Evolutionary conservation across 2,329 filamentous ascomycete genomes (phyloP).

Genomic region (Fusarium sp.): DNA sequence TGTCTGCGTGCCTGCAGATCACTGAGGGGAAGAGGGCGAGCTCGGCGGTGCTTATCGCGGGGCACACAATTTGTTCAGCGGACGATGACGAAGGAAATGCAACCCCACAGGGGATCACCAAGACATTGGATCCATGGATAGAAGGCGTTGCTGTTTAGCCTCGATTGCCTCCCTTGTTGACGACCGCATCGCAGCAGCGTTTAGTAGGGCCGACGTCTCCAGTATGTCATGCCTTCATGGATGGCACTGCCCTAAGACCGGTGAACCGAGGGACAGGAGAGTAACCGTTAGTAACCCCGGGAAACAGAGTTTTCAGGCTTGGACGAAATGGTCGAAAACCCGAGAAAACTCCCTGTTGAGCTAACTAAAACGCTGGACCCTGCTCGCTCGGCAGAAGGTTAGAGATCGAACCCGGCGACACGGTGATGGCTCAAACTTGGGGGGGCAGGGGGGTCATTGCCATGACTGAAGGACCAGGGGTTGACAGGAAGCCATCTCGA

Average conservation of each 20-base stretch:
- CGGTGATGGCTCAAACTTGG: slow-evolving; percentile 15
- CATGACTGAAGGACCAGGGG: slow-evolving; percentile 24
- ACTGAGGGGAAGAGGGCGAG: slow-evolving; percentile 28
- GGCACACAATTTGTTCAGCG: slow-evolving; percentile 17
- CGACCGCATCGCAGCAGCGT: background rate
- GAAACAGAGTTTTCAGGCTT: slow-evolving; percentile 3
- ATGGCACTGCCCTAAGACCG: background rate
- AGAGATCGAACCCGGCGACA: slow-evolving; percentile 27
- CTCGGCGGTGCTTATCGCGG: slow-evolving; percentile 33
- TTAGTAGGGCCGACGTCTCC: slow-evolving; percentile 7
- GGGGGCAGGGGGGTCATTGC: slow-evolving; percentile 11
- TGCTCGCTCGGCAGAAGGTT: slow-evolving; percentile 10
- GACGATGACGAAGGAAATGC: slow-evolving; percentile 28
- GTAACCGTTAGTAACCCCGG: background rate
- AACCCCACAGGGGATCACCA: slow-evolving; percentile 26
- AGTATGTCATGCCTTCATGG: background rate
- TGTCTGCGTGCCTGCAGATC: slow-evolving; percentile 40
- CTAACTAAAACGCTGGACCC: slow-evolving; percentile 8
- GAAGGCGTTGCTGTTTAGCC: slow-evolving; percentile 18
- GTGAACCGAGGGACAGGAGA: background rate
- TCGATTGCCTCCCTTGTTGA: slow-evolving; percentile 6
- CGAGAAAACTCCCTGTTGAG: slow-evolving; percentile 13
- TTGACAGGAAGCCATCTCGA: slow-evolving; percentile 16
- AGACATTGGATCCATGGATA: slow-evolving; percentile 11
- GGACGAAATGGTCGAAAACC: slow-evolving; percentile 11